Conservation (phyloP, 192 early-diverging fungal genomes). For the Tieghemiomyces parasiticus region DNA sequence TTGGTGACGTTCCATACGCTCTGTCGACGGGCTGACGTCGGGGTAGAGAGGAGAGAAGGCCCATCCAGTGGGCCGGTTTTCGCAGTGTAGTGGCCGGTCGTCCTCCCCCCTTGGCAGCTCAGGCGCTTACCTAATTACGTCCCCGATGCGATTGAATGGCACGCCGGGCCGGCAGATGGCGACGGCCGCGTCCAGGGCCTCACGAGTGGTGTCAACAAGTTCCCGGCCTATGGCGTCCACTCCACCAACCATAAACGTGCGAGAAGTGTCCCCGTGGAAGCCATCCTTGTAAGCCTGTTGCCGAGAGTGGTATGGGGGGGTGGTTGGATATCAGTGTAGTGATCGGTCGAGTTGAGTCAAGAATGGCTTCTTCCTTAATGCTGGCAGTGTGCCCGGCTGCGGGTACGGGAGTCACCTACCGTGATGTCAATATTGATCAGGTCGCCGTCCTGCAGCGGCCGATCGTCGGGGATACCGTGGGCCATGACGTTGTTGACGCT, state of each 20-base stretch:
- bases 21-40: no score
- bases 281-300: slow-evolving; percentile 38
- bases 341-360: no score
- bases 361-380: no score
- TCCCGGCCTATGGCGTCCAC: slow-evolving; percentile 37
- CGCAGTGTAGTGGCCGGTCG: no score
- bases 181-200: slow-evolving; percentile 43
- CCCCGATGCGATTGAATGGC: slow-evolving; percentile 47
- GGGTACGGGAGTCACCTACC: no score
- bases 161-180: slow-evolving; percentile 57
- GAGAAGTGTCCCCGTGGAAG: slow-evolving; percentile 59
- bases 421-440: slow-evolving; percentile 72
- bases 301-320: no score
- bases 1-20: no score
- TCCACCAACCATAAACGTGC: slow-evolving; percentile 41
- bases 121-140: slow-evolving; percentile 39
- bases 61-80: no score
- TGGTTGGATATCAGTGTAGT: no score
- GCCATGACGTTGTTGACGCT: slow-evolving; percentile 75
- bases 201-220: slow-evolving; percentile 38
- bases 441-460: slow-evolving; percentile 47
- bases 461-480: slow-evolving; percentile 54
- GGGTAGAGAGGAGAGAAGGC: no score
- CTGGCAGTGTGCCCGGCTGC: no score
- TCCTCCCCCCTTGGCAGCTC: no score